These are phyloP conservation scores for Funneliformis geosporum DNA, from an alignment of 192 early-diverging fungal genomes.

Conservation along the genomic window DNA sequence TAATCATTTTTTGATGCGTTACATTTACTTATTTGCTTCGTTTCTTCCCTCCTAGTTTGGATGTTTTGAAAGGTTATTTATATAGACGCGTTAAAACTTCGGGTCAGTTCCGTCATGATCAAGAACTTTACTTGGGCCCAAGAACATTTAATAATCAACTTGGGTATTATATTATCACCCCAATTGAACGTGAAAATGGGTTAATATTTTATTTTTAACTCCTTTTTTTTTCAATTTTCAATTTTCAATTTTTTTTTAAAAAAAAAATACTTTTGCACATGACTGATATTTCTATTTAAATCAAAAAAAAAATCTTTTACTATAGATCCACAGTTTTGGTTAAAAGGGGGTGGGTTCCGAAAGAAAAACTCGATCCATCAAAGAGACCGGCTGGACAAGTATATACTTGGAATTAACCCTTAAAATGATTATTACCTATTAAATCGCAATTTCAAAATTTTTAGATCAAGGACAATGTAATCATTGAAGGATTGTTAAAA, in stretches of 20 bases:
- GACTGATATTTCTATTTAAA: background rate
- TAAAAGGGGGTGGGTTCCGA: slow-evolving; percentile 87
- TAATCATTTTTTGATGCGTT: background rate
- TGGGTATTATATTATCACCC: slow-evolving; percentile 77
- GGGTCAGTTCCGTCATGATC: slow-evolving; percentile 68
- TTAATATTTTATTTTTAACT: slow-evolving; percentile 31
- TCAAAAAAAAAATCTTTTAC: slow-evolving; percentile 10
- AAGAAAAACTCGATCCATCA: slow-evolving; percentile 61
- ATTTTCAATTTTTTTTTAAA: no score
- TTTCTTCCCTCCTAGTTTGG: slow-evolving; percentile 33
- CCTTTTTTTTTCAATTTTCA: background rate
- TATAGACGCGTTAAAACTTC: slow-evolving; percentile 73
- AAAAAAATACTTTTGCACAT: background rate
- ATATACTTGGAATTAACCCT: background rate
- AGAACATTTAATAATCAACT: slow-evolving; percentile 66
- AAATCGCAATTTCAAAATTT: background rate
- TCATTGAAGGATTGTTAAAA: slow-evolving; percentile 69
- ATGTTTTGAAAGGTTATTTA: slow-evolving; percentile 62
- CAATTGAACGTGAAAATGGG: slow-evolving; percentile 70
- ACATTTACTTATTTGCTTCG: background rate
- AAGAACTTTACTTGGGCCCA: slow-evolving; percentile 85
- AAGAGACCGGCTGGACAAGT: slow-evolving; percentile 51
- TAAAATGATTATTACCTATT: slow-evolving; percentile 10
- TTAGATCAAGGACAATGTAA: slow-evolving; percentile 54
- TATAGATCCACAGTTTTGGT: slow-evolving; percentile 70